phyloP scores from a whole-genome alignment of 2,329 filamentous ascomycete species.

The Mycosphaerella sp. region DNA sequence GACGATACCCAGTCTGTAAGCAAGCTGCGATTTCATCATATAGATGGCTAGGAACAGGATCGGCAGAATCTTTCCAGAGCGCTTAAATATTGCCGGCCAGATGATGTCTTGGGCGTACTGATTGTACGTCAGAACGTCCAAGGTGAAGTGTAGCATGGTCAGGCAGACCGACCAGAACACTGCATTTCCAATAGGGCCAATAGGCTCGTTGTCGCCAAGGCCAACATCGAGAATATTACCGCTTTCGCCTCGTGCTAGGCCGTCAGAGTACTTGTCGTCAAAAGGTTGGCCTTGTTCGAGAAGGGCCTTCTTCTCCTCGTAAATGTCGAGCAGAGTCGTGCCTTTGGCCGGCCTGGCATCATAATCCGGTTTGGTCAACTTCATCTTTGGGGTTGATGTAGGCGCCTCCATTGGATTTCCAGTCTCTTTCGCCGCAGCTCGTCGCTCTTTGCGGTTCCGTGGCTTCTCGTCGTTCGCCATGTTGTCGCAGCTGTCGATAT shows the following conservation, averaged over 20 bases:
- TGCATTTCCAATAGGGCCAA: slow-evolving; percentile 44
- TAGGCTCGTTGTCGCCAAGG: slow-evolving; percentile 36
- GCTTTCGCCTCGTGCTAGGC: slow-evolving; percentile 27
- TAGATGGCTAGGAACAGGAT: slow-evolving; percentile 43
- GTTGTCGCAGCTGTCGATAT: not conserved
- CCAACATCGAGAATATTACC: slow-evolving; percentile 35
- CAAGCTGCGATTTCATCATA: slow-evolving; percentile 38
- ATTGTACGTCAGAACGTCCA: slow-evolving; percentile 71
- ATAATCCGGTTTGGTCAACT: slow-evolving; percentile 59
- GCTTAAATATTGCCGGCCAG: slow-evolving; percentile 50
- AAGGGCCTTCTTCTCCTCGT: slow-evolving; percentile 52
- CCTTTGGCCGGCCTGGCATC: slow-evolving; percentile 52
- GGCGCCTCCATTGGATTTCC: slow-evolving; percentile 33
- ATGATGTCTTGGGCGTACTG: slow-evolving; percentile 65
- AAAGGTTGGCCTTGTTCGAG: slow-evolving; percentile 47
- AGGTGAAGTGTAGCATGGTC: slow-evolving; percentile 66
- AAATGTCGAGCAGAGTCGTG: slow-evolving; percentile 67
- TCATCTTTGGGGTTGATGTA: slow-evolving; percentile 49
- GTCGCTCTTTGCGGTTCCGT: slow-evolving; percentile 43
- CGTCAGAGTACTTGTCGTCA: slow-evolving; percentile 37
- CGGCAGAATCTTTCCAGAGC: slow-evolving; percentile 44
- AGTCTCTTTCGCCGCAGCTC: slow-evolving; percentile 34
- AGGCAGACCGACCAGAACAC: slow-evolving; percentile 52
- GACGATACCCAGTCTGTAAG: slow-evolving; percentile 40
- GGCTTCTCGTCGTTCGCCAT: slow-evolving; percentile 23